Conservation (phyloP, 768 basidiomycete genomes). For the Stropharia rugosoannulata region DNA sequence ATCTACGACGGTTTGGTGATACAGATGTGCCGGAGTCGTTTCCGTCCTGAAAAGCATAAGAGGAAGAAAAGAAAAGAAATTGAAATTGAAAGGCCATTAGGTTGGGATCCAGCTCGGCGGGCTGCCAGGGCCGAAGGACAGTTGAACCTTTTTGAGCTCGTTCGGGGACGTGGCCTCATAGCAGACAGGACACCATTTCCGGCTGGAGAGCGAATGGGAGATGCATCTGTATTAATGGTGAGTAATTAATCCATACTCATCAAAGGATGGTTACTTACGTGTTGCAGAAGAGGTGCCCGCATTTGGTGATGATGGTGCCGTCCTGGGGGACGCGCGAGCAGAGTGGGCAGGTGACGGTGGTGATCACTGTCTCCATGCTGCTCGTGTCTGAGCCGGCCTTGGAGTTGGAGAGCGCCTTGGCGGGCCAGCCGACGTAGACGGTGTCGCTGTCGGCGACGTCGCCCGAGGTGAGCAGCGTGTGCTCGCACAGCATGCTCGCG, state of each 20-base stretch:
- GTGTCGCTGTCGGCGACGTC: slow-evolving; percentile 40
- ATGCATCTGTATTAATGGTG: slow-evolving; percentile 17
- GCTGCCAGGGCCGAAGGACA: slow-evolving; percentile 15
- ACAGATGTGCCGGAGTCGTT: too few relatives aligned
- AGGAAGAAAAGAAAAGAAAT: neutral
- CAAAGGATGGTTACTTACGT: slow-evolving; percentile 9
- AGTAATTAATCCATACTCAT: neutral
- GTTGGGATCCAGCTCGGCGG: neutral
- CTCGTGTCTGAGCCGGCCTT: neutral
- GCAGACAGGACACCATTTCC: slow-evolving; percentile 24
- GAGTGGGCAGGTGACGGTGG: slow-evolving; percentile 27
- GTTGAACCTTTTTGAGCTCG: slow-evolving; percentile 19
- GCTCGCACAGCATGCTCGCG: slow-evolving; percentile 46
- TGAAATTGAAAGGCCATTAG: neutral
- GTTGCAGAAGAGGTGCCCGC: slow-evolving; percentile 31
- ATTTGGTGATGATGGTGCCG: slow-evolving; percentile 24
- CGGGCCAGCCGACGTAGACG: slow-evolving; percentile 46
- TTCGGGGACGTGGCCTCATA: slow-evolving; percentile 13
- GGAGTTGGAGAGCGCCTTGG: slow-evolving; percentile 21
- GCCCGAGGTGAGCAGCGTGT: slow-evolving; percentile 45
- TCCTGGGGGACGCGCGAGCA: slow-evolving; percentile 30
- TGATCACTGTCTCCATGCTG: slow-evolving; percentile 4
- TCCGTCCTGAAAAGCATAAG: too few relatives aligned
- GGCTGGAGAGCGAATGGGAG: slow-evolving; percentile 9
- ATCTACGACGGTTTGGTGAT: too few relatives aligned